Evolutionary conservation across 352 stramenopile species (phyloP).

Genomic region (Globisporangium rhizosaccharum): DNA sequence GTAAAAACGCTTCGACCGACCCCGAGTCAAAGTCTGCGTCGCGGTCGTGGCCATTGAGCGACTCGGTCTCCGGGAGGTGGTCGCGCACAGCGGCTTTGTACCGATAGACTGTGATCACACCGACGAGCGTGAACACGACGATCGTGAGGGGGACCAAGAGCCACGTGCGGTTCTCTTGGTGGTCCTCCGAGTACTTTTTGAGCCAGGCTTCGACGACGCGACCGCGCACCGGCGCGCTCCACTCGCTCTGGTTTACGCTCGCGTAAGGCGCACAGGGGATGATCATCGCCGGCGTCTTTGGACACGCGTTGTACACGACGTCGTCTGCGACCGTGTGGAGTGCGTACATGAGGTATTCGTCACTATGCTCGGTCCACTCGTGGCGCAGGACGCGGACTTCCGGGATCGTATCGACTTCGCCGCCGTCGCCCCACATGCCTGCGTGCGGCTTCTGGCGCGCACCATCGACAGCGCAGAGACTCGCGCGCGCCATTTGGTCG

Average conservation of each 20-base stretch:
- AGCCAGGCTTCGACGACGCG: constrained; percentile 44
- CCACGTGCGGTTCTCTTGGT: constrained; percentile 50
- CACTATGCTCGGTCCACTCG: constrained; percentile 26
- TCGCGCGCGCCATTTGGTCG: constrained; percentile 28
- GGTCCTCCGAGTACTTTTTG: constrained; percentile 40
- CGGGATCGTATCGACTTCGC: constrained; percentile 37
- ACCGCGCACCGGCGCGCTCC: constrained; percentile 28
- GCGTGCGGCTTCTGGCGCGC: constrained; percentile 26
- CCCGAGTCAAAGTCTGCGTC: constrained; percentile 43
- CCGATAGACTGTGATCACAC: constrained; percentile 35
- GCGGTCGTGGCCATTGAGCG: constrained; percentile 15
- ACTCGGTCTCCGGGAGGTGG: constrained; percentile 18
- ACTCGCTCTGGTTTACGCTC: constrained; percentile 27
- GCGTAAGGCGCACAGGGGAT: constrained; percentile 55
- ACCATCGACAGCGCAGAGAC: constrained; percentile 52
- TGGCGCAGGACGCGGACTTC: constrained; percentile 52
- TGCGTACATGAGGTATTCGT: constrained; percentile 45
- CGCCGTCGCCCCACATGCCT: constrained; percentile 55
- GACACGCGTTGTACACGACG: constrained; percentile 45
- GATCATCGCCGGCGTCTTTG: constrained; percentile 37
- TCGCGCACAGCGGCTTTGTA: constrained; percentile 44
- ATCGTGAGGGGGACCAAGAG: constrained; percentile 55
- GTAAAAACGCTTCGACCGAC: constrained; percentile 40
- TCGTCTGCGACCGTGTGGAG: constrained; percentile 41
- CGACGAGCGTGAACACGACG: constrained; percentile 42